phyloP scores from a whole-genome alignment of 2,329 filamentous ascomycete genomes.

The Calonectria leucothoes region DNA sequence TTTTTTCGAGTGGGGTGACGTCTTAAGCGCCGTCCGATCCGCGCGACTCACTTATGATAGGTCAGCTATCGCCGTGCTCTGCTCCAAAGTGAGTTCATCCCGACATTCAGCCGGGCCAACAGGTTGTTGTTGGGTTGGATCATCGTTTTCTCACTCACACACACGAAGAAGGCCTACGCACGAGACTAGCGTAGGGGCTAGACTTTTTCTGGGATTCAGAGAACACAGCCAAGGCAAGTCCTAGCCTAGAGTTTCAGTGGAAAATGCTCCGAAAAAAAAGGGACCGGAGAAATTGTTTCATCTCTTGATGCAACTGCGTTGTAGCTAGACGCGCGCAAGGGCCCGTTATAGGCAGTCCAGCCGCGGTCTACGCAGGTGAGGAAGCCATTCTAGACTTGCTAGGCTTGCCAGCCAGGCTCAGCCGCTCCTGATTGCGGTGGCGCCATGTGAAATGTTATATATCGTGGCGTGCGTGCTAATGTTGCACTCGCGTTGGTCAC shows the following conservation, averaged over 20 bases:
- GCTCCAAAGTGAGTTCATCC: not conserved
- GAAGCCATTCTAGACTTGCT: too few relatives aligned
- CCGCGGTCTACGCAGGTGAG: not conserved
- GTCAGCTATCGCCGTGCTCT: not conserved
- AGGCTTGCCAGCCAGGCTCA: too few relatives aligned
- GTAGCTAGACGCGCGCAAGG: too few relatives aligned
- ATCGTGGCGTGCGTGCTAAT: not conserved
- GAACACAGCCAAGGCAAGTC: too few relatives aligned
- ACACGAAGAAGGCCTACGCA: too few relatives aligned
- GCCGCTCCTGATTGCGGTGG: not conserved
- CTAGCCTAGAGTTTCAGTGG: not conserved
- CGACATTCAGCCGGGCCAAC: not conserved
- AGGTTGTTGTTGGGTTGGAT: not conserved
- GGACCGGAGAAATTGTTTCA: not conserved
- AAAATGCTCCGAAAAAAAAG: too few relatives aligned
- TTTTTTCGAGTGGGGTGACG: too few relatives aligned
- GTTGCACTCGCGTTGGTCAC: not conserved
- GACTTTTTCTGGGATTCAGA: too few relatives aligned
- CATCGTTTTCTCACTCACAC: too few relatives aligned
- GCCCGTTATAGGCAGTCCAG: not conserved
- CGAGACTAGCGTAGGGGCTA: too few relatives aligned
- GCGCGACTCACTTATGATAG: not conserved
- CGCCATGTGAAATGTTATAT: too few relatives aligned
- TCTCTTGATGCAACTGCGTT: not conserved
- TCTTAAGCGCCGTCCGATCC: not conserved